Evolutionary conservation across 306 rosid genomes (phyloP).

Genomic region (Malus sylvestris): DNA sequence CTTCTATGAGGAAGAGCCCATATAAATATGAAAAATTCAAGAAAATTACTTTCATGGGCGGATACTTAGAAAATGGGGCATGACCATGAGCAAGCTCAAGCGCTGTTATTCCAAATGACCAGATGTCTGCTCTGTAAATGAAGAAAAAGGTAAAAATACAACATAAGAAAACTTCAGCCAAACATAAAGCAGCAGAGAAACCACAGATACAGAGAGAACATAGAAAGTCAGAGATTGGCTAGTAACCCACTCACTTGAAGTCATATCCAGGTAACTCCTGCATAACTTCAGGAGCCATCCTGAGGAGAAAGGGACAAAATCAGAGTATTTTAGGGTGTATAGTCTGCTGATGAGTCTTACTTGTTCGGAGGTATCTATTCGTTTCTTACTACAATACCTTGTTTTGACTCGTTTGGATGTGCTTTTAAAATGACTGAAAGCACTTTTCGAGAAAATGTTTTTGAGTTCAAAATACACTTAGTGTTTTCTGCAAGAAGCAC

Average conservation of each 20-base stretch:
- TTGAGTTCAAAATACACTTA: too few species aligned
- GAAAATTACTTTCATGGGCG: conserved; percentile 87
- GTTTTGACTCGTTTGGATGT: too few species aligned
- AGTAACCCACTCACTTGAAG: conserved; percentile 67
- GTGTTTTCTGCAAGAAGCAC: too few species aligned
- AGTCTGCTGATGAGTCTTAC: too few species aligned
- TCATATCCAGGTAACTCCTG: conserved; percentile 96
- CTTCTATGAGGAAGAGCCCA: conserved; percentile 2
- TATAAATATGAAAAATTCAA: conserved; percentile 12
- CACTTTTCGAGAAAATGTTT: too few species aligned
- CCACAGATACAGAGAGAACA: not conserved
- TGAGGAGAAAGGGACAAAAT: conserved; percentile 26
- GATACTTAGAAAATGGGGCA: conserved; percentile 97
- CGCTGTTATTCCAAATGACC: conserved; percentile 99
- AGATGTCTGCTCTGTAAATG: conserved; percentile 84
- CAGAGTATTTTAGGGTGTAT: not conserved
- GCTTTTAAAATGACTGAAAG: too few species aligned
- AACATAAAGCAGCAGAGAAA: not conserved
- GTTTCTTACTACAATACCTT: too few species aligned
- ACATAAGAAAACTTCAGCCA: not conserved
- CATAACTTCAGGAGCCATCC: conserved; percentile 99
- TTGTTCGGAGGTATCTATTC: too few species aligned
- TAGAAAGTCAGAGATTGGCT: not conserved
- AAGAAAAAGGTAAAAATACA: conserved; percentile 6
- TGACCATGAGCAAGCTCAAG: conserved; percentile 99